Base-by-base conservation (phyloP, 768 basidiomycete species). In the Rhizopogon roseolus region DNA sequence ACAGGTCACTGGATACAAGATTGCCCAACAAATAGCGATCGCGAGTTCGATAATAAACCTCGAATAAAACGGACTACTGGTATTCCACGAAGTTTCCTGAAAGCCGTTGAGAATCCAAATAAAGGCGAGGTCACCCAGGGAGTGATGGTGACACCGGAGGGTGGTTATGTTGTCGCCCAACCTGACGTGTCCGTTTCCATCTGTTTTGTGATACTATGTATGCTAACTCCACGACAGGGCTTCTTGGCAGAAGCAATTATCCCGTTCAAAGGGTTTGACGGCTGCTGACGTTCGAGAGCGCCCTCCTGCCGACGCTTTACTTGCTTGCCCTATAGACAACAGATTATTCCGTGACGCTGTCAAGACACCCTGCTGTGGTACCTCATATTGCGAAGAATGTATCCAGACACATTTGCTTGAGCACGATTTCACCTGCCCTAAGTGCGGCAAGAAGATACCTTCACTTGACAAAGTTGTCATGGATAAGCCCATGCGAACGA, bases 1-100 rank as follows among this genome's bases (percentile, higher is more conserved):
- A 17, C 67, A 98, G 96, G 97, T 39, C 97, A 99, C 66, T 99
- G 97, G 97, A 99, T 99, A 59, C 95, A 99, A 66, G 92, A 97
- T 58, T 99, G 97, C 67, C 97, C 97, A 1, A 97, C 94, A 6
- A 98, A 98, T 67, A 94, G 88, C 62, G 93, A 99, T 66, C 88
- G 93, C 49, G 93, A 95, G 46, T 97, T 87, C 59, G 93, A 96
- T 69, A 88, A 98, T 63, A 78, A 89, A 54, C 96, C 96, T 44
- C 88, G 95, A 27, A 95, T 99, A 68, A 98, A 98, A 67, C 81
- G 97, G 49, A 98, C 97, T 4, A 99, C 97, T 9, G 97, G 97
- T 71, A 99, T 99, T 57, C 97, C 97, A 4, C 82, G 95, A 60
- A 95, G 92, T 66, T 98, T 99, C 84, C 75, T 99, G 52, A 97